Base-by-base conservation (phyloP, 495 filamentous ascomycete genomes). In the Physcia stellaris region DNA sequence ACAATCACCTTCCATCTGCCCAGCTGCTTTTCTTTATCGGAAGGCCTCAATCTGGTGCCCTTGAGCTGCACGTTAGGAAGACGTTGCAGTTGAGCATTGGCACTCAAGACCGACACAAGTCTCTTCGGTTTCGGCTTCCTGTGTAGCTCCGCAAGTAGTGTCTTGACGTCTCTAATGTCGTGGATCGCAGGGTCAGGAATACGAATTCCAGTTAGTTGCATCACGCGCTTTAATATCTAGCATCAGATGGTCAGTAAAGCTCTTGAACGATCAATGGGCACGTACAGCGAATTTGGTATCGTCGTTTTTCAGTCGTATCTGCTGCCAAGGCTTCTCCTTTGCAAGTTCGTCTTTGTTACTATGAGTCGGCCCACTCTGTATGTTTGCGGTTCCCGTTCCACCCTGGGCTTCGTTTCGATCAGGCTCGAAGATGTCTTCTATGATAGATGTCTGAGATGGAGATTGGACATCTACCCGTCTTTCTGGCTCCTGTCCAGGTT, bases 1-100 rank as follows among this genome's bases (percentile, higher is more conserved):
- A 83, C 71, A 51, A 93, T 86, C 21, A 86, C 49, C 72, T 93
- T 90, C 76, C 78, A 84, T 47, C 88, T 71, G 4, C 88, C 88
- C 18, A 88, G 48, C 45, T 71, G 70, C 54, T 71, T 76, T 57
- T 93, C 83, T 55, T 73, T 73, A 58, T 86, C 70, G 34, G 73
- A 69, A 17, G 68, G 69, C 16, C 71, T 81, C 35, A 79, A 60
- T 45, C 77, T 73, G 40, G 64, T 64, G 3, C 53, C 45, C 37
- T 63, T 67, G 7, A 93, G 58, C 46, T 66, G 69, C 29, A 95
- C 77, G 53, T 94, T 94, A 34, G 76, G 64, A 23, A 86, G 55
- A 2, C 48, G 48, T 6, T 54, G 41, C 22, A 84, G 54, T 6
- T 16, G 16, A 12, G 50, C 36, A 20, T 64, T 53, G 10, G 47